These are phyloP conservation scores for Globisporangium solare DNA, from an alignment of 352 stramenopile species.

Conservation along the genomic window DNA sequence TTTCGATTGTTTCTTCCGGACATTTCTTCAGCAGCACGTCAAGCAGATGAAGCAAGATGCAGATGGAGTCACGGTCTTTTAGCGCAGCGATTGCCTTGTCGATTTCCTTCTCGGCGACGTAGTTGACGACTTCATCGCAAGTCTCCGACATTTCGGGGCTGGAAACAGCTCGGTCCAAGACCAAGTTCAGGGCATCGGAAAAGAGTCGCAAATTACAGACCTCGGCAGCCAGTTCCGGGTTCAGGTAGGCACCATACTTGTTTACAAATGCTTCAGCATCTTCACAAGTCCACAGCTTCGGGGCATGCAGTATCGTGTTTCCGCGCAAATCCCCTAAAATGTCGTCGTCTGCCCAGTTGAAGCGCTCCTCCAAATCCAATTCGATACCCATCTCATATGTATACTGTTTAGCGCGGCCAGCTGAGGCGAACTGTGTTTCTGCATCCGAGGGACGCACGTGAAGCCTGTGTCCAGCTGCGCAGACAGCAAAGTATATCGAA, in stretches of 20 bases:
- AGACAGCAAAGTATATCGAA: constrained; percentile 75
- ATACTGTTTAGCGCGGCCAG: constrained; percentile 34
- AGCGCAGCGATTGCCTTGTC: constrained; percentile 39
- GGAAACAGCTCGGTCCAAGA: constrained; percentile 78
- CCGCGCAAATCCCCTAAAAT: constrained; percentile 9
- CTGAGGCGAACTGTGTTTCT: constrained; percentile 15
- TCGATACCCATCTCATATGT: constrained; percentile 64
- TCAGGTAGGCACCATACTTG: constrained; percentile 84
- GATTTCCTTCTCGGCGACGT: constrained; percentile 62
- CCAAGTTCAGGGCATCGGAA: constrained; percentile 51
- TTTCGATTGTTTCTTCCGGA: constrained; percentile 56
- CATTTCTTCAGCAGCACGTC: constrained; percentile 83
- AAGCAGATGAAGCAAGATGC: constrained; percentile 68
- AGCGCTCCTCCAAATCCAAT: constrained; percentile 35
- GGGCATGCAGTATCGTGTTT: constrained; percentile 10
- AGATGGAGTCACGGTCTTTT: constrained; percentile 58
- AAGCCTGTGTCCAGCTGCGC: constrained; percentile 41
- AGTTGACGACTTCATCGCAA: constrained; percentile 78
- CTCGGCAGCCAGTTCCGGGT: constrained; percentile 76
- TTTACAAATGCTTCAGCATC: constrained; percentile 67
- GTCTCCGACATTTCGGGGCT: constrained; percentile 69
- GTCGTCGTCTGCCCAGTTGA: constrained; percentile 18
- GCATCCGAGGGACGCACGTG: constrained; percentile 34
- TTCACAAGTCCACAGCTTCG: constrained; percentile 24
- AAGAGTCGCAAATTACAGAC: constrained; percentile 73